Evolutionary conservation across 176 grass and related monocot species (phyloP).

Genomic region (Phyllostachys edulis): DNA sequence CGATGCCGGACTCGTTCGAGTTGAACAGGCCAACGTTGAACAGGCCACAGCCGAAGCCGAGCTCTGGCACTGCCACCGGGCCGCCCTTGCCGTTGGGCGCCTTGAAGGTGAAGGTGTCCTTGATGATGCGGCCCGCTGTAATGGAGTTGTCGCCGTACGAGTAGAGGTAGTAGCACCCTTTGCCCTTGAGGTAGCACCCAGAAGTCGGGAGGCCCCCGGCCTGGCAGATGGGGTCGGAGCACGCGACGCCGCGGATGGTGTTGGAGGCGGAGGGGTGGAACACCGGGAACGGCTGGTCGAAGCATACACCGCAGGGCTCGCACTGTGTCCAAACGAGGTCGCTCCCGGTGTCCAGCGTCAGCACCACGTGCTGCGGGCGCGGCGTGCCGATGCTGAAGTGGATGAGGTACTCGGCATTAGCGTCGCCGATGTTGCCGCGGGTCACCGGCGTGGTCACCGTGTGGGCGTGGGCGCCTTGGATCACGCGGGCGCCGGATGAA

Average conservation of each 20-base stretch:
- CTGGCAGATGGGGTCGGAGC: constrained; percentile 34
- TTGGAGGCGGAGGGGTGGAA: constrained; percentile 37
- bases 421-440: fast-evolving
- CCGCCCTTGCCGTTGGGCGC: neutral
- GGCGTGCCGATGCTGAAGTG: constrained; percentile 56
- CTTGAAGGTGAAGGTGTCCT: constrained; percentile 57
- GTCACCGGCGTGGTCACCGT: neutral
- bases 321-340: constrained; percentile 78
- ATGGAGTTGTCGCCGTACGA: constrained; percentile 37
- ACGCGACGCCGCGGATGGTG: constrained; percentile 12
- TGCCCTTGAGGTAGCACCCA: neutral
- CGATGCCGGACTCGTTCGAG: constrained; percentile 51
- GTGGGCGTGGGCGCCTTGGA: neutral
- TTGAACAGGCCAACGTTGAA: constrained; percentile 11
- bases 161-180: constrained; percentile 37
- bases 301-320: constrained; percentile 40
- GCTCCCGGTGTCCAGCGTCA: constrained; percentile 65
- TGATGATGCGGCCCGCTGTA: constrained; percentile 33
- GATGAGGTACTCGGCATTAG: constrained; percentile 41
- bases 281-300: constrained; percentile 6
- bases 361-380: constrained; percentile 20
- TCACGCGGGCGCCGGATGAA: neutral
- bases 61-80: neutral
- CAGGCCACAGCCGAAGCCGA: constrained; percentile 53
- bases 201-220: neutral